These are phyloP conservation scores for Liquidambar formosana DNA, from an alignment of 164 flowering plant genomes.

Conservation along the genomic window DNA sequence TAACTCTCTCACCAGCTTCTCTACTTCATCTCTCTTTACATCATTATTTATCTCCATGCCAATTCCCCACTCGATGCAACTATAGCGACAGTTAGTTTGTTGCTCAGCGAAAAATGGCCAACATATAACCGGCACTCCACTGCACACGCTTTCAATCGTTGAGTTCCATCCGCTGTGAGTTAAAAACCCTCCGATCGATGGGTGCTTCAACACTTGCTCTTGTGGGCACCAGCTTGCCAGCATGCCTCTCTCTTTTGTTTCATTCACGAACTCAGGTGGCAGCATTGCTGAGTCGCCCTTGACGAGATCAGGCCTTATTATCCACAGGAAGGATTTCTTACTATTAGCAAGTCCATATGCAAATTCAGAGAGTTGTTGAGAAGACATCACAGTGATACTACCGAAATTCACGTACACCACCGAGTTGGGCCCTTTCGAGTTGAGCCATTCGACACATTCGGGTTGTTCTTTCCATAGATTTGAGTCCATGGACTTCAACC, in stretches of 20 bases:
- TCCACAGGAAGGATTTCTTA: constrained; percentile 22
- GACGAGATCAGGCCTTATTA: constrained; percentile 23
- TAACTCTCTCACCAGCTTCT: constrained; percentile 18
- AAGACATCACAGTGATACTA: constrained; percentile 33
- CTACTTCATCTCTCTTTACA: constrained; percentile 26
- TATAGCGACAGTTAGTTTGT: constrained; percentile 20
- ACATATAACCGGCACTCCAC: constrained; percentile 33
- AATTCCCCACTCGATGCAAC: constrained; percentile 25
- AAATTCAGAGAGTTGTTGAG: constrained; percentile 32
- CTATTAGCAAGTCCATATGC: constrained; percentile 52
- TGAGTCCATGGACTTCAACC: constrained; percentile 8
- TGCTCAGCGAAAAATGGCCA: constrained; percentile 39
- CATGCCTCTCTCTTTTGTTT: constrained; percentile 19
- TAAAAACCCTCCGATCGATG: constrained; percentile 34
- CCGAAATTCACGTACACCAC: constrained; percentile 46
- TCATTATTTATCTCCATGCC: constrained; percentile 26
- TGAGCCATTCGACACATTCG: constrained; percentile 37
- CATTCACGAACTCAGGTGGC: constrained; percentile 12
- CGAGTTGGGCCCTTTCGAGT: constrained; percentile 20
- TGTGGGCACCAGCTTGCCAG: constrained; percentile 38
- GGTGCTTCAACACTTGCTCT: constrained; percentile 36
- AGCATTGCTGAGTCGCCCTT: constrained; percentile 6
- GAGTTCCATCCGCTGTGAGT: constrained; percentile 49
- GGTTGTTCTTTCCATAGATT: constrained; percentile 41
- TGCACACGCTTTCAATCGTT: constrained; percentile 20